phyloP scores from a whole-genome alignment of 2,329 filamentous ascomycete genomes.

The Chaetothyriales sp. region DNA sequence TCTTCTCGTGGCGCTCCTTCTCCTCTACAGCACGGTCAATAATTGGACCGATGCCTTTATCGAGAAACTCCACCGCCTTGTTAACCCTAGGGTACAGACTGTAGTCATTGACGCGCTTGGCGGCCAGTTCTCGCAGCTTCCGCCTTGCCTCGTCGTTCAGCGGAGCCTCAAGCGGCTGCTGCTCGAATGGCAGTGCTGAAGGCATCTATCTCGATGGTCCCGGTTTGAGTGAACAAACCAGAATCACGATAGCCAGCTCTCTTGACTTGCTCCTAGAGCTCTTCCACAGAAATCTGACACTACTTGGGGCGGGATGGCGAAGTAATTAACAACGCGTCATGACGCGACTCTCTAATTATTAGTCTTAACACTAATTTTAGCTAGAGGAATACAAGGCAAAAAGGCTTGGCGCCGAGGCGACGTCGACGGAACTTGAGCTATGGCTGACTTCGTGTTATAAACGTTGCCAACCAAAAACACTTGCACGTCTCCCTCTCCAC shows the following conservation, averaged over 20 bases:
- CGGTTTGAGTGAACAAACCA: too few species aligned
- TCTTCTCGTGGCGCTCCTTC: slow-evolving; percentile 2
- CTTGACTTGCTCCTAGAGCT: neutral
- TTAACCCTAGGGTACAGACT: slow-evolving; percentile 5
- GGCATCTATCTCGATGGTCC: neutral
- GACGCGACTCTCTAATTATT: too few species aligned
- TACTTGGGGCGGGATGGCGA: too few species aligned
- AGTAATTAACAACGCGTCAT: too few species aligned
- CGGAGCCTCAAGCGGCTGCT: slow-evolving; percentile 6
- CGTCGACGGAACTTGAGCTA: too few species aligned
- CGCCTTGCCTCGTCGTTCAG: slow-evolving; percentile 7
- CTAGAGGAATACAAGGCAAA: too few species aligned
- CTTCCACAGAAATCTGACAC: neutral
- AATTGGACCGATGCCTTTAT: slow-evolving; percentile 5
- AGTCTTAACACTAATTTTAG: too few species aligned
- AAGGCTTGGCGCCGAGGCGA: too few species aligned
- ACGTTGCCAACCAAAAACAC: too few species aligned
- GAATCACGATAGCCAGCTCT: too few species aligned
- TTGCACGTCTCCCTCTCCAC: too few species aligned
- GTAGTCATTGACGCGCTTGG: slow-evolving; percentile 1
- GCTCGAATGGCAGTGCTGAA: slow-evolving; percentile 3
- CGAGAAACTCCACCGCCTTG: slow-evolving; percentile 6
- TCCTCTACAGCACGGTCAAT: slow-evolving; percentile 7
- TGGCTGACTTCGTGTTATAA: too few species aligned
- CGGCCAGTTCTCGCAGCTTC: slow-evolving; percentile 4